phyloP scores from a whole-genome alignment of 2,329 filamentous ascomycete species.

The Pseudocercospora crystallina region DNA sequence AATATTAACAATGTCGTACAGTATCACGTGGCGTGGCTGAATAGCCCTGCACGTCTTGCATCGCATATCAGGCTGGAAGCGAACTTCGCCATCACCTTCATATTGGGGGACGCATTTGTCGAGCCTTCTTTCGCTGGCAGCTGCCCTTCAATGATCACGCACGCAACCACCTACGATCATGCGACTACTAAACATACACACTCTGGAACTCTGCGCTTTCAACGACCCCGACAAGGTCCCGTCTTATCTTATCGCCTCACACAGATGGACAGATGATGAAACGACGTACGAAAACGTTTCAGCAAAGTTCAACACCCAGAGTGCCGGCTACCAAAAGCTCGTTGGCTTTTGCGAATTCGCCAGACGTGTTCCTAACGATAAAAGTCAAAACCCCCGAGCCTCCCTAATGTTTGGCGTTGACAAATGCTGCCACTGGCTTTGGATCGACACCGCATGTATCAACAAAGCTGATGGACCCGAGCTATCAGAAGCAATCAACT shows the following conservation, averaged over 20 bases:
- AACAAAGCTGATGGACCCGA: constrained; percentile 20
- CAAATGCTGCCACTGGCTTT: constrained; percentile 7
- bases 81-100: too few species aligned
- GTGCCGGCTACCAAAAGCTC: constrained; percentile 6
- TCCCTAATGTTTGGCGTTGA: background rate
- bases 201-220: constrained; percentile 20
- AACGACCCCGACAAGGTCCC: constrained; percentile 1
- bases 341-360: constrained; percentile 2
- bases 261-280: constrained; percentile 2
- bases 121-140: too few species aligned
- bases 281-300: constrained; percentile 6
- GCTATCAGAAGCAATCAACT: constrained; percentile 24
- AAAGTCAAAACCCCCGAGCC: background rate
- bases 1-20: too few species aligned
- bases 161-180: constrained; percentile 6
- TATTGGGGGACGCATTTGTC: too few species aligned
- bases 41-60: too few species aligned
- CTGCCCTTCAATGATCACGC: background rate
- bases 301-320: background rate
- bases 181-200: constrained; percentile 23
- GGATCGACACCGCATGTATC: constrained; percentile 28
- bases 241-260: constrained; percentile 6
- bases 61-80: too few species aligned
- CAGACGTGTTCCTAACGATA: too few species aligned
- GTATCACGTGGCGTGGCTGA: too few species aligned